Percentiles rank a stretch among this genome's conserved stretches.
Evolutionary conservation across 116 monocot species (phyloP).

Genomic region (Dioscorea cayenensis): DNA sequence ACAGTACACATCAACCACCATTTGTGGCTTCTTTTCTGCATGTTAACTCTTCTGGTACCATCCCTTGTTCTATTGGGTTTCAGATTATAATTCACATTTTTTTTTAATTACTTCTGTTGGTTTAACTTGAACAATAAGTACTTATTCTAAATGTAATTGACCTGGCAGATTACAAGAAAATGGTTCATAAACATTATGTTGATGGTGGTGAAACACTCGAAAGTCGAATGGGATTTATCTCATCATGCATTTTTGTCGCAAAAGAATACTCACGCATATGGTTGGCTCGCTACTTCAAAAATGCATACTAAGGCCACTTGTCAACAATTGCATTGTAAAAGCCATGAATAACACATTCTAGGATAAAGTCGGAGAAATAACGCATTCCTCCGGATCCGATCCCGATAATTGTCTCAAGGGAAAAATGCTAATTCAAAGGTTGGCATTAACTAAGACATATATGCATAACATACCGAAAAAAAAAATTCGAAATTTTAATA

Average conservation of each 20-base stretch:
- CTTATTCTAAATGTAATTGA: neutral
- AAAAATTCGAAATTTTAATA: neutral
- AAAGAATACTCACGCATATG: neutral
- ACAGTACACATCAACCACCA: no score
- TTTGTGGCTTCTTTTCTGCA: neutral
- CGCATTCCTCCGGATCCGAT: no score
- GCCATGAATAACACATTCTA: neutral
- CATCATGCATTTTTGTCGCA: neutral
- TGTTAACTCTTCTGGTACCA: neutral
- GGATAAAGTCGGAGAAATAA: neutral
- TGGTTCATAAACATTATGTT: conserved; percentile 47
- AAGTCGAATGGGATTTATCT: conserved; percentile 14
- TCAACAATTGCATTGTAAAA: neutral
- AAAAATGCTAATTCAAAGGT: neutral
- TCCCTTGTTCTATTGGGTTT: neutral
- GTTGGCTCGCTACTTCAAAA: neutral
- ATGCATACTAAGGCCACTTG: neutral
- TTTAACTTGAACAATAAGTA: neutral
- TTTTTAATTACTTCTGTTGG: neutral
- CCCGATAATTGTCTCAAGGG: neutral
- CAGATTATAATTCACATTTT: neutral
- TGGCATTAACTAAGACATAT: neutral
- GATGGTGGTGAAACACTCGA: conserved; percentile 21
- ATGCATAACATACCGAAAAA: neutral
- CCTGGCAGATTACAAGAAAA: conserved; percentile 49